Conservation (phyloP, 495 filamentous ascomycete species). For the Amphirosellinia nigrospora region DNA sequence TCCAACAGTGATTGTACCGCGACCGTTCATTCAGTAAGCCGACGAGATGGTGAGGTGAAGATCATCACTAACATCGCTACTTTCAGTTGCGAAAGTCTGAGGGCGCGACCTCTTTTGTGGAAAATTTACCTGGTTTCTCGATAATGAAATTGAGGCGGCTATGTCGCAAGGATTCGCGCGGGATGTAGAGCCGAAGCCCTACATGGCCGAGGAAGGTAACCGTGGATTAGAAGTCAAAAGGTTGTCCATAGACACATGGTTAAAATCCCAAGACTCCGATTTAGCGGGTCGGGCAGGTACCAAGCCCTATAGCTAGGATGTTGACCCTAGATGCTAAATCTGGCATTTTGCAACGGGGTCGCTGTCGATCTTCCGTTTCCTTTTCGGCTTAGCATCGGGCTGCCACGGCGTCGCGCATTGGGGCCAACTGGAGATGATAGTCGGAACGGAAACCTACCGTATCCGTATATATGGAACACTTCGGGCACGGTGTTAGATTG, state of each 20-base stretch:
- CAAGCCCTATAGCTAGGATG: background rate
- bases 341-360: background rate
- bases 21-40: background rate
- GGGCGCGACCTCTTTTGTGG: conserved; percentile 10
- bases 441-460: conserved; percentile 11
- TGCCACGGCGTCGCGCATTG: background rate
- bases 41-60: background rate
- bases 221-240: background rate
- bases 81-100: background rate
- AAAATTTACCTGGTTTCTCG: conserved; percentile 4
- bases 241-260: background rate
- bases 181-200: conserved; percentile 6
- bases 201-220: conserved; percentile 13
- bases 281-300: background rate
- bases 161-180: background rate
- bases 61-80: background rate
- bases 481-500: background rate
- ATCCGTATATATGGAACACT: background rate
- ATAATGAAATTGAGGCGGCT: background rate
- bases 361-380: conserved; percentile 7
- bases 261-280: background rate
- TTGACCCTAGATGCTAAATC: background rate
- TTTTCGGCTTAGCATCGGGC: conserved; percentile 17
- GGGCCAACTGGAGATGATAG: background rate
- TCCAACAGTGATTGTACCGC: background rate